Evolutionary conservation across 495 filamentous ascomycete genomes (phyloP), one percentile per base, ranked within the genome.

Genomic region (Collariella sp.): DNA sequence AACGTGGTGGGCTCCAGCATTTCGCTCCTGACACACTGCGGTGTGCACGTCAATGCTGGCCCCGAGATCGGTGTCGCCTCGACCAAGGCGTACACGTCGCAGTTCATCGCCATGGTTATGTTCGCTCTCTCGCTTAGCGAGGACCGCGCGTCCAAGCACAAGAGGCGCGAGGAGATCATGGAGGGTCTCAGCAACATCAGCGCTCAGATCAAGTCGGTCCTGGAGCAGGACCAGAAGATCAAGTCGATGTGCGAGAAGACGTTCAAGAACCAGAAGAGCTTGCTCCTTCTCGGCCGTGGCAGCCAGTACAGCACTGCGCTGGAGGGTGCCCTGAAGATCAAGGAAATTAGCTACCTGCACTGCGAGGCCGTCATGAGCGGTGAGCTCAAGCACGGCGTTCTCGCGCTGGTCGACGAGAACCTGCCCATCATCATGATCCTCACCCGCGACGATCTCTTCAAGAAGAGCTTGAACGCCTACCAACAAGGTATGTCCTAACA

Each of bases 281-380:
- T 98, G 67, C 79, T 98, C 50, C 83, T 98, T 35, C 78, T 98
- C 46, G 93, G 93, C 45, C 86, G 93, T 72, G 93, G 93, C 57
- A 88, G 89, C 64, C 93, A 98, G 71, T 96, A 90, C 72, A 91
- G 93, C 46, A 98, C 93, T 61, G 93, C 93, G 18, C 84, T 98
- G 39, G 93, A 98, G 76, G 93, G 93, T 81, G 93, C 93, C 44
- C 79, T 98, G 34, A 98, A 98, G 78, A 98, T 98, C 68, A 98
- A 98, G 81, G 93, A 98, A 75, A 98, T 98, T 60, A 97, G 93
- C 42, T 98, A 98, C 70, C 86, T 98, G 46, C 93, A 98, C 70
- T 98, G 93, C 70, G 93, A 98, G 76, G 93, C 93, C 65, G 93
- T 98, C 71, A 98, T 98, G 93, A 97, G 93, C 54, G 93, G 93